These are phyloP conservation scores for Acacia crassicarpa DNA, from an alignment of 306 rosid genomes.

Conservation along the genomic window DNA sequence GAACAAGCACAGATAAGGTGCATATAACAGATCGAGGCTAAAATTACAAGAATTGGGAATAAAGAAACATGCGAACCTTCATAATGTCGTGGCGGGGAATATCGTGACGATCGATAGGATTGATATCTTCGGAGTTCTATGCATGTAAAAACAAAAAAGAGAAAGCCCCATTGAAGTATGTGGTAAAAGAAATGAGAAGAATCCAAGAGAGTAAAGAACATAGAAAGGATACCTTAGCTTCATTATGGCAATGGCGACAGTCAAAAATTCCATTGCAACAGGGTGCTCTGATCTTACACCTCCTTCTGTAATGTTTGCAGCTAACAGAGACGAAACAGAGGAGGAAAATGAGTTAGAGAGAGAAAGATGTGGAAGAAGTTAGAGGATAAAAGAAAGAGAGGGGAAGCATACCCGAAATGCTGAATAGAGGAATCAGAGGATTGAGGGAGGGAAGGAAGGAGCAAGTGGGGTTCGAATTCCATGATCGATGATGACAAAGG, in stretches of 20 bases:
- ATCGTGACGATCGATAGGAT: conserved; percentile 47
- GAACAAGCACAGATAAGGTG: background rate
- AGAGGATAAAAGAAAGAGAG: background rate
- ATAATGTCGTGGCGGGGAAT: conserved; percentile 66
- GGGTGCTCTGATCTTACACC: conserved; percentile 70
- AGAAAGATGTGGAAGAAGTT: background rate
- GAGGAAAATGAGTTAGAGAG: background rate
- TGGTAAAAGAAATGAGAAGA: background rate
- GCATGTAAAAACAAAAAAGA: background rate
- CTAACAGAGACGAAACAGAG: conserved; percentile 29
- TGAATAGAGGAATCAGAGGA: conserved; percentile 25
- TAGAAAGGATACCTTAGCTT: conserved; percentile 50
- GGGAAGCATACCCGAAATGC: conserved; percentile 50
- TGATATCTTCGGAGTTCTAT: conserved; percentile 56
- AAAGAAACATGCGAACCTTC: conserved; percentile 42
- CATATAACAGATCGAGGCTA: background rate
- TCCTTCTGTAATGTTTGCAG: conserved; percentile 70
- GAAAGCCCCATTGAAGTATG: background rate
- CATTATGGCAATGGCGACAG: conserved; percentile 82
- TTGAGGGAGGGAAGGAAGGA: conserved; percentile 10
- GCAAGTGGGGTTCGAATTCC: conserved; percentile 10
- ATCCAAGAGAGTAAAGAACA: background rate
- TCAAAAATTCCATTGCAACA: conserved; percentile 66
- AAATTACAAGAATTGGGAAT: background rate
- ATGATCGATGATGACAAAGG: conserved; percentile 9